phyloP scores from a whole-genome alignment of 306 rosid species.

The Leucaena leucocephala region DNA sequence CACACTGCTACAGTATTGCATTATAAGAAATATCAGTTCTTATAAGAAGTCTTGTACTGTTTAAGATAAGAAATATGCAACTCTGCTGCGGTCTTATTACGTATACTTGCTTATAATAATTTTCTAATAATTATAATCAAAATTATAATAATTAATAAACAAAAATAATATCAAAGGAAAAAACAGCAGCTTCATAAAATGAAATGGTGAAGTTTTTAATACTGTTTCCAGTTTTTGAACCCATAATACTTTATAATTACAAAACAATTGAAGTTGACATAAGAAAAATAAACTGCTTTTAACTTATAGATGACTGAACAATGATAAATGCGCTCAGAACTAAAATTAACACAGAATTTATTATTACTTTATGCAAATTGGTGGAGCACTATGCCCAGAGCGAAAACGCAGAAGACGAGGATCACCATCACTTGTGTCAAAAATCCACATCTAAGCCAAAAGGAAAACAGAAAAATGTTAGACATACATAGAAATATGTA shows the following conservation, averaged over 20 bases:
- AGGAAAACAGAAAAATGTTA: neutral
- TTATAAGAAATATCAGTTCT: neutral
- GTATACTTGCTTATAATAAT: neutral
- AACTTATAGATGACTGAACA: neutral
- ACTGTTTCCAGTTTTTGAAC: neutral
- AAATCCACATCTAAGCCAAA: conserved; percentile 86
- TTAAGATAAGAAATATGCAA: neutral
- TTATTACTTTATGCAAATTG: conserved; percentile 84
- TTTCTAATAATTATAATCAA: neutral
- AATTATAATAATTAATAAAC: neutral
- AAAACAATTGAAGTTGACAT: no score
- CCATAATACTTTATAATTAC: no score
- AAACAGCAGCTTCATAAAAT: conserved; percentile 1
- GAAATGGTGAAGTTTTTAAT: neutral
- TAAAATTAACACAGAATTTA: conserved; percentile 37
- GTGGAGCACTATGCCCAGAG: conserved; percentile 97
- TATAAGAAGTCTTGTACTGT: neutral
- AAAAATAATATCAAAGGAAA: neutral
- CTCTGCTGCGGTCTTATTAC: neutral
- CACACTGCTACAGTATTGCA: neutral
- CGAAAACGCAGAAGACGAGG: conserved; percentile 88
- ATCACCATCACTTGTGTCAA: conserved; percentile 91
- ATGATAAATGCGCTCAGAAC: neutral
- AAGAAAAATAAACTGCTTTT: neutral
- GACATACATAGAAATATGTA: neutral